Evolutionary conservation across 108 stramenopile species (phyloP).

Genomic region (Skeletonema potamos): DNA sequence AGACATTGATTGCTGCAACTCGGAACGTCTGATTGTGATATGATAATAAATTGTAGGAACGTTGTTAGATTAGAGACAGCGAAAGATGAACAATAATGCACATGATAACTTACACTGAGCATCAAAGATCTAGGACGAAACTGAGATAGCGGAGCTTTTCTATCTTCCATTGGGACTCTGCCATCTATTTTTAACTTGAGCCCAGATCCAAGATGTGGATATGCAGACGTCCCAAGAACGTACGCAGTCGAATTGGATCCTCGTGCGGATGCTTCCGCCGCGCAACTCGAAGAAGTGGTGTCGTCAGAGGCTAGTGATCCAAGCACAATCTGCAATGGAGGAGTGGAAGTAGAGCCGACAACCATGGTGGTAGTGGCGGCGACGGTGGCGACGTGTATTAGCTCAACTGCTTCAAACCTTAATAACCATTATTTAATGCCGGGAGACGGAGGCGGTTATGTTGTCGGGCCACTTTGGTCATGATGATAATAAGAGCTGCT

Average conservation of each 20-base stretch:
- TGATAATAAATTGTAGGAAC: background rate
- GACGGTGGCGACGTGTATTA: too few species aligned
- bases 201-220: background rate
- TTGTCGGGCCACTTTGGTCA: too few species aligned
- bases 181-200: constrained; percentile 40
- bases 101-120: constrained; percentile 32
- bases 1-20: constrained; percentile 36
- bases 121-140: constrained; percentile 27
- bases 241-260: constrained; percentile 6
- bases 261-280: background rate
- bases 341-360: background rate
- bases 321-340: constrained; percentile 34
- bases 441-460: too few species aligned
- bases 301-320: constrained; percentile 7
- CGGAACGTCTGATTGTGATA: constrained; percentile 22
- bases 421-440: too few species aligned
- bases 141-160: constrained; percentile 38
- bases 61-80: background rate
- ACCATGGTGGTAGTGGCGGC: background rate
- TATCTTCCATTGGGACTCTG: constrained; percentile 46
- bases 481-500: too few species aligned
- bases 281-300: background rate
- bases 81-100: background rate
- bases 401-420: too few species aligned
- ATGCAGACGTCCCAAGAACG: constrained; percentile 40